Evolutionary conservation across 129 eudicot species (phyloP).

Genomic region (Erigeron canadensis): DNA sequence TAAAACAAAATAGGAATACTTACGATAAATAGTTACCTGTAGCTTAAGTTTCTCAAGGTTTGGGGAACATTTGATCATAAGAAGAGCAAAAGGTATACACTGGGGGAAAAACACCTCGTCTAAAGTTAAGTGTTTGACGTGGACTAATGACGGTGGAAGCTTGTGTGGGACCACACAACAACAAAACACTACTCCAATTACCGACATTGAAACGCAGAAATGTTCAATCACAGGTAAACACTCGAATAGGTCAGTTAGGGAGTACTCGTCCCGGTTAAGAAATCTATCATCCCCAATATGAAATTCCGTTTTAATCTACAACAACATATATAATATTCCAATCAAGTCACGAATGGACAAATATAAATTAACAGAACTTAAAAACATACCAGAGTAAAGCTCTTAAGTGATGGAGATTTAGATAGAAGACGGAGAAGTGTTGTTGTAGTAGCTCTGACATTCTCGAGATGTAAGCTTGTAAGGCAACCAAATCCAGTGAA

Average conservation of each 20-base stretch:
- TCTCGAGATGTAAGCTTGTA: background rate
- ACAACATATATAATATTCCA: background rate
- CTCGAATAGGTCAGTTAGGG: background rate
- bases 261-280: background rate
- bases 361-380: background rate
- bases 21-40: background rate
- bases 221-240: conserved; percentile 12
- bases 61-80: conserved; percentile 3
- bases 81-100: background rate
- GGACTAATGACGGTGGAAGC: conserved; percentile 4
- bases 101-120: background rate
- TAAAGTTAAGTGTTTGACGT: conserved; percentile 6
- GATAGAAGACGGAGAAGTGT: background rate
- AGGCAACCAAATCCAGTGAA: conserved; percentile 6
- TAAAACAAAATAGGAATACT: background rate
- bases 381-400: conserved; percentile 7
- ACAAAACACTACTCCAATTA: background rate
- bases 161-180: background rate
- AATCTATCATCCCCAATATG: too few relatives aligned
- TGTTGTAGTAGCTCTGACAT: background rate
- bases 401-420: conserved; percentile 1
- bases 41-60: conserved; percentile 11
- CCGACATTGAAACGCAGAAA: background rate
- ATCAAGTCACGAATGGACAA: background rate
- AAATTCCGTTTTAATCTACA: background rate